A percentile compares a stretch with the other conserved stretches of the same genome.
Conservation (phyloP, 1,139 yeast genomes). For the Diutina mesorugosa region DNA sequence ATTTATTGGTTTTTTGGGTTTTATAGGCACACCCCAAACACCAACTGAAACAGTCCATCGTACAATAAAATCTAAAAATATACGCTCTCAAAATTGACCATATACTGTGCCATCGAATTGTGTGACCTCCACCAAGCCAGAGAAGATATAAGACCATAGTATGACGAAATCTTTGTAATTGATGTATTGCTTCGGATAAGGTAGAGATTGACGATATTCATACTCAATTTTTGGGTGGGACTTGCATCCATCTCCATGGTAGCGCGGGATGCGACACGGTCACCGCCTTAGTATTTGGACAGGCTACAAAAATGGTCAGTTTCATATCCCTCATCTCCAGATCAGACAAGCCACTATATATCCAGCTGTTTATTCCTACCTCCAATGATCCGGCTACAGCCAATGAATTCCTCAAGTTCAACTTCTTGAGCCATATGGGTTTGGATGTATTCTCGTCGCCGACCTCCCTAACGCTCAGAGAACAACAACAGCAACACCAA, state of each 20-base stretch:
- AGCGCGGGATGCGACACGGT: background rate
- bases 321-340: slow-evolving; percentile 44
- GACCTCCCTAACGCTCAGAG: slow-evolving; percentile 23
- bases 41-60: no score
- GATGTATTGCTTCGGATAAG: no score
- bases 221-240: no score
- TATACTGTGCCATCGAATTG: no score
- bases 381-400: slow-evolving; percentile 12
- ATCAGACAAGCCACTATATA: slow-evolving; percentile 46
- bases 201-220: no score
- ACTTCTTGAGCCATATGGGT: slow-evolving; percentile 56
- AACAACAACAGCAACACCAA: slow-evolving; percentile 22
- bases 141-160: no score
- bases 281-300: background rate
- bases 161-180: no score
- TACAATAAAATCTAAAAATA: no score
- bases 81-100: no score
- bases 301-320: slow-evolving; percentile 8
- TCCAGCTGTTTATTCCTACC: slow-evolving; percentile 33
- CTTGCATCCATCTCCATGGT: background rate
- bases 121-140: no score
- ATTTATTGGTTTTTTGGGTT: no score
- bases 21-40: no score
- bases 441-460: slow-evolving; percentile 51
- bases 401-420: slow-evolving; percentile 41